Percentiles rank a stretch among this genome's conserved stretches.
Evolutionary conservation across 2,329 filamentous ascomycete genomes (phyloP).

Genomic region (Epichloe hybrida): DNA sequence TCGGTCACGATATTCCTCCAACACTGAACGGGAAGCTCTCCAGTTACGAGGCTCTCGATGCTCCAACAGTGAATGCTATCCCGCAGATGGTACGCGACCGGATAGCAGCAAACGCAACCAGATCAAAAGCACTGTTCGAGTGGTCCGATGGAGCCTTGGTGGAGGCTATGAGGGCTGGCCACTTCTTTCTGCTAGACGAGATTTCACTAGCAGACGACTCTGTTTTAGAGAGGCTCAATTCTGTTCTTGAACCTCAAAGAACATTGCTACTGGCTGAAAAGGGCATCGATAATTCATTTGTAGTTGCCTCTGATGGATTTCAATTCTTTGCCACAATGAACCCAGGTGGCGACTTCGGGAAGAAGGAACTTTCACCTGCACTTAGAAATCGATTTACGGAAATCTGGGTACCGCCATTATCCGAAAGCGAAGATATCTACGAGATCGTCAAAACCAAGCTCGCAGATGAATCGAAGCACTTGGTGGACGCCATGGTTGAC

Average conservation of each 20-base stretch:
- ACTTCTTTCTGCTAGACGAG: constrained; percentile 90
- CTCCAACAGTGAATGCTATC: constrained; percentile 33
- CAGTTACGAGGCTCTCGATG: constrained; percentile 37
- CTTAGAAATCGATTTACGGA: constrained; percentile 94
- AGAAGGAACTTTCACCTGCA: constrained; percentile 90
- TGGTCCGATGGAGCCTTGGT: constrained; percentile 93
- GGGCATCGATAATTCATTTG: constrained; percentile 67
- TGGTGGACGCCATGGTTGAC: constrained; percentile 59
- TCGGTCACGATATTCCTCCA: constrained; percentile 27
- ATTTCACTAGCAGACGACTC: constrained; percentile 97
- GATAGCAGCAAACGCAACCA: constrained; percentile 36
- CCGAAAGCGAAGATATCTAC: constrained; percentile 70
- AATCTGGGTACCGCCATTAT: constrained; percentile 90
- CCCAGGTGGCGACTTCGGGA: constrained; percentile 94
- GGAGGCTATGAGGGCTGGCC: constrained; percentile 78
- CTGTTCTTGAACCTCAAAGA: constrained; percentile 79
- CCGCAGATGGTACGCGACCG: constrained; percentile 33
- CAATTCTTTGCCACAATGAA: constrained; percentile 99
- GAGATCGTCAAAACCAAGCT: constrained; percentile 78
- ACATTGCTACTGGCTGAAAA: constrained; percentile 88
- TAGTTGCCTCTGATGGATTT: constrained; percentile 65
- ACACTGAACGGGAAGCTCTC: constrained; percentile 42
- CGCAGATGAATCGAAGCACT: constrained; percentile 33
- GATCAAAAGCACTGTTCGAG: constrained; percentile 80
- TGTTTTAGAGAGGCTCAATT: constrained; percentile 90